Percentiles rank a stretch among this genome's conserved stretches.
Evolutionary conservation across 257 asterid species (phyloP).

Genomic region (Capsicum baccatum): DNA sequence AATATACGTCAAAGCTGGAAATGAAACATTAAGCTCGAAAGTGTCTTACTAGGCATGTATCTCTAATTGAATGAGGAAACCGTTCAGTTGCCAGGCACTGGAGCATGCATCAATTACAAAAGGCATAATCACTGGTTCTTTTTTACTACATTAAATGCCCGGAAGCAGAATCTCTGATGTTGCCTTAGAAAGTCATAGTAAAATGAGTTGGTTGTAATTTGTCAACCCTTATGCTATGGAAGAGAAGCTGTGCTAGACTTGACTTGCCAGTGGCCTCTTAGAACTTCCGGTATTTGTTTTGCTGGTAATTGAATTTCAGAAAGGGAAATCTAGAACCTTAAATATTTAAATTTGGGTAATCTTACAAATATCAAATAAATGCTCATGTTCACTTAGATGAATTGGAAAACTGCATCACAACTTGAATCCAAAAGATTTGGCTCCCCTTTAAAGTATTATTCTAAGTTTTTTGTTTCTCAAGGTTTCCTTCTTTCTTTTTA

Average conservation of each 20-base stretch:
- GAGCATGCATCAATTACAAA: background rate
- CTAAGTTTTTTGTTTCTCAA: background rate
- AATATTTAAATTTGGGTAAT: background rate
- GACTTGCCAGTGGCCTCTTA: conserved; percentile 25
- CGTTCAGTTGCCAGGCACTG: background rate
- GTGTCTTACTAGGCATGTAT: conserved; percentile 1
- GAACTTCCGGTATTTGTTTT: background rate
- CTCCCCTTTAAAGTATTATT: background rate
- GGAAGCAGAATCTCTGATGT: conserved; percentile 12
- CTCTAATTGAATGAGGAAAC: conserved; percentile 3
- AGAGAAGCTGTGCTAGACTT: background rate
- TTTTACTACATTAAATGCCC: background rate
- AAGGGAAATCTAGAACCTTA: background rate
- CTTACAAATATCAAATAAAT: conserved; percentile 7
- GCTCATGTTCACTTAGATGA: conserved; percentile 13
- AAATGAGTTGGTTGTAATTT: conserved; percentile 22
- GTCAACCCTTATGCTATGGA: conserved; percentile 11
- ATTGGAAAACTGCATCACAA: background rate
- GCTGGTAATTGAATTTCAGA: background rate
- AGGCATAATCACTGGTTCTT: conserved; percentile 7
- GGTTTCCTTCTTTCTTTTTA: background rate
- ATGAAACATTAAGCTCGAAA: background rate
- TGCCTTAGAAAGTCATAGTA: background rate
- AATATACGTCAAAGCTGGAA: conserved; percentile 11
- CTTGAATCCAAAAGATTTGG: background rate